These are phyloP conservation scores for Volutella citrinella DNA, from an alignment of 2,329 filamentous ascomycete genomes.

Conservation along the genomic window DNA sequence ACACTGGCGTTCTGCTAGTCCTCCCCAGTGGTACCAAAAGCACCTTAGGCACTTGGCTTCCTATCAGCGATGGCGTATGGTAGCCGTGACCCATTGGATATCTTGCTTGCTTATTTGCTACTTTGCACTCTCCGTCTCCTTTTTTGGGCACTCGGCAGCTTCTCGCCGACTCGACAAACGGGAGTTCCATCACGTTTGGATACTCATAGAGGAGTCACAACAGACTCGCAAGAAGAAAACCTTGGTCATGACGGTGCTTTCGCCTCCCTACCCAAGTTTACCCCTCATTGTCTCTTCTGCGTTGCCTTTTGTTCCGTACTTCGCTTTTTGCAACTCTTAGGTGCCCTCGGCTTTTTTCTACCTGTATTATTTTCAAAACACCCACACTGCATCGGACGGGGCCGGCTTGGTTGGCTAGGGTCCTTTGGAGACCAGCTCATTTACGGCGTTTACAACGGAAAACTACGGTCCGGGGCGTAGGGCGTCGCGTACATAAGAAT, in stretches of 20 bases:
- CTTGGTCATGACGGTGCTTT: no score
- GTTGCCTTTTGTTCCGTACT: no score
- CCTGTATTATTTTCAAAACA: conserved; percentile 23
- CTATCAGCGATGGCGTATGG: no score
- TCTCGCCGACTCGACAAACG: conserved; percentile 2
- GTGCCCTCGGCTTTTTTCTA: conserved; percentile 13
- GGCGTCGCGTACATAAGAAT: conserved; percentile 24
- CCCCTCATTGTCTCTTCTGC: background rate
- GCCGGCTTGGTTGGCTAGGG: conserved; percentile 21
- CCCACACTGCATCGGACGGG: conserved; percentile 25
- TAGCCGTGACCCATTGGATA: no score
- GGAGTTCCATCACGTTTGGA: conserved; percentile 18
- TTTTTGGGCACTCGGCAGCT: conserved; percentile 10
- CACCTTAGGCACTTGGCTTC: no score
- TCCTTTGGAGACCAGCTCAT: conserved; percentile 23
- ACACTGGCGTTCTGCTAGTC: no score
- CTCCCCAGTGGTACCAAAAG: no score
- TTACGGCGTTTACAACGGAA: conserved; percentile 26
- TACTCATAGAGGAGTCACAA: conserved; percentile 27
- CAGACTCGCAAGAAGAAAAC: no score
- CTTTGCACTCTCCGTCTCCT: no score
- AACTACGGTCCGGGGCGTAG: conserved; percentile 26
- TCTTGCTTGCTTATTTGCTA: no score
- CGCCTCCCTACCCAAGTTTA: no score
- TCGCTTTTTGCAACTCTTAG: conserved; percentile 4